Base-by-base conservation (phyloP, 164 flowering plant species). In the Berberis thunbergii region DNA sequence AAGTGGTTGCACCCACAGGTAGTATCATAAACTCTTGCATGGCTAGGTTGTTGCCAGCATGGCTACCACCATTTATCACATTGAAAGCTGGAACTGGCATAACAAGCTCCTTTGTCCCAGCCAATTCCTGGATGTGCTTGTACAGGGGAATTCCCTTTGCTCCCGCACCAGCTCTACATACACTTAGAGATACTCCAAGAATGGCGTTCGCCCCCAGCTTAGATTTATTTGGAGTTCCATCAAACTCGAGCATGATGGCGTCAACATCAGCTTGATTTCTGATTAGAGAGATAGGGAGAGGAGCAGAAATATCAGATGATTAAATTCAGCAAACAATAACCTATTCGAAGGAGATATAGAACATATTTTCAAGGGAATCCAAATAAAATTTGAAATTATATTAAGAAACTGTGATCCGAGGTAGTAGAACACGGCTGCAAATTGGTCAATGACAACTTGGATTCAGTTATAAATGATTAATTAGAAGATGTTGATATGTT, bases 31-130 rank as follows among this genome's bases (percentile, higher is more conserved):
- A 88, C 64, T 94, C 98, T 77, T 94, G 98, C 97, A 94, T 90
- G 57, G 98, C 96, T 71, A 94, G 67, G 67, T 86, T 91, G 72
- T 94, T 94, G 45, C 96, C 98, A 59, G 98, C 98, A 78, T 94
- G 98, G 77, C 95, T 90, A 41, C 98, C 97, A 55, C 98, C 97
- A 76, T 94, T 94, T 4, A 94, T 94, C 46, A 94, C 98, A 77
- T 90, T 90, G 78, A 94, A 89, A 72, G 97, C 96, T 42, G 98
- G 98, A 73, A 94, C 98, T 41, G 97, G 97, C 96, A 94, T 87
- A 63, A 90, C 97, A 64, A 94, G 93, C 76, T 91, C 93, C 76
- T 87, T 90, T 7, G 90, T 88, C 60, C 92, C 89, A 1, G 96
- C 80, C 58, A 94, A 13, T 73, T 94, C 95, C 67, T 86, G 95